These are phyloP conservation scores for Sclerotinia trifoliorum DNA, from an alignment of 2,329 filamentous ascomycete genomes.

Conservation along the genomic window DNA sequence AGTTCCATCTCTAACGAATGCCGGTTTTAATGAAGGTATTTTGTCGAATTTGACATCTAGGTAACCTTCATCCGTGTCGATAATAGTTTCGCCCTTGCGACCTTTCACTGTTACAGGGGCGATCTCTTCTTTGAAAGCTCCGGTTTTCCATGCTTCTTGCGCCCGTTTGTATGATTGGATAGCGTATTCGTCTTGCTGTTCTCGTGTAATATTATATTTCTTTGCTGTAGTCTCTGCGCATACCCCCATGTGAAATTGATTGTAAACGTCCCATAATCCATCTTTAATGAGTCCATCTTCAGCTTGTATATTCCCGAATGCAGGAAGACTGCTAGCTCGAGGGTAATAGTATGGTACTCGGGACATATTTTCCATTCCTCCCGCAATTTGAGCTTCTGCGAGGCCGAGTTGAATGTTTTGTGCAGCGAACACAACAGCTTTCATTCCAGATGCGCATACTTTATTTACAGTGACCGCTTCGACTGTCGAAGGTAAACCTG, in stretches of 20 bases:
- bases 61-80: slow-evolving; percentile 86
- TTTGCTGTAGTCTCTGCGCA: slow-evolving; percentile 95
- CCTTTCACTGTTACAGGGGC: slow-evolving; percentile 80
- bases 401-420: slow-evolving; percentile 93
- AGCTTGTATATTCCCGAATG: slow-evolving; percentile 83
- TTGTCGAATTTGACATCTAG: slow-evolving; percentile 84
- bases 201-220: slow-evolving; percentile 74
- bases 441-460: slow-evolving; percentile 93
- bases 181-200: slow-evolving; percentile 89
- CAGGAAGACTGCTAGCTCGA: slow-evolving; percentile 74
- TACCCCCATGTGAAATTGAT: slow-evolving; percentile 96
- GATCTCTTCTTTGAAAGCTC: slow-evolving; percentile 85
- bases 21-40: slow-evolving; percentile 81
- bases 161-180: slow-evolving; percentile 86
- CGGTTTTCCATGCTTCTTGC: slow-evolving; percentile 81
- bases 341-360: slow-evolving; percentile 87
- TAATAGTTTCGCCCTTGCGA: slow-evolving; percentile 76
- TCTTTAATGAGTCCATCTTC: slow-evolving; percentile 94
- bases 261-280: slow-evolving; percentile 93
- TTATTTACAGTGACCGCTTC: slow-evolving; percentile 97
- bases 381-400: slow-evolving; percentile 83
- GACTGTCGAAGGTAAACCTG: slow-evolving; percentile 74
- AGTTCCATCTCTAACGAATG: slow-evolving; percentile 80
- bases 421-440: slow-evolving; percentile 85
- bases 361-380: slow-evolving; percentile 98